phyloP scores from a whole-genome alignment of 306 rosid genomes.

The Canavalia ensiformis region DNA sequence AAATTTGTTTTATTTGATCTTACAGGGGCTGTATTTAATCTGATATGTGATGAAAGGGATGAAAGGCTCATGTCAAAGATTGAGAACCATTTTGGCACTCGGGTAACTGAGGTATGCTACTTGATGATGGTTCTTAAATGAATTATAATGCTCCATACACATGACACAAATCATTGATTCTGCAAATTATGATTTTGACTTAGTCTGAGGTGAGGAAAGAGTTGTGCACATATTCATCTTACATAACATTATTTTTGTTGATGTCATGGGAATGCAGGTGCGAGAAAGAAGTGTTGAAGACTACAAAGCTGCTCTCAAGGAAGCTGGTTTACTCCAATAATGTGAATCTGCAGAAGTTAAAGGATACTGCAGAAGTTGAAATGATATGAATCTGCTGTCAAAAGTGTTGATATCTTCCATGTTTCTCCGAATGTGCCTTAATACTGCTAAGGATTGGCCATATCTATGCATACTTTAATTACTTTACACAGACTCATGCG shows the following conservation, averaged over 20 bases:
- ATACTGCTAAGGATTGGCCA: background rate
- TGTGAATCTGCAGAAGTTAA: slow-evolving; percentile 23
- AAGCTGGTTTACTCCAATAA: slow-evolving; percentile 65
- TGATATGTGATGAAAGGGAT: slow-evolving; percentile 59
- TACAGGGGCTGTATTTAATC: slow-evolving; percentile 71
- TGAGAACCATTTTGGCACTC: slow-evolving; percentile 60
- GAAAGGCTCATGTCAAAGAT: slow-evolving; percentile 56
- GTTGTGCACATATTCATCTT: slow-evolving; percentile 9
- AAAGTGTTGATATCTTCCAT: background rate
- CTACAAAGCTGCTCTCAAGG: slow-evolving; percentile 65
- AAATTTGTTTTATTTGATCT: slow-evolving; percentile 35
- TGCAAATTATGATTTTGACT: slow-evolving; percentile 25
- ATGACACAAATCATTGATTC: slow-evolving; percentile 2
- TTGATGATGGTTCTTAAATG: background rate
- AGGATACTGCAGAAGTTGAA: background rate
- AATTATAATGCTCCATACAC: background rate
- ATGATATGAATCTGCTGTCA: too few relatives aligned
- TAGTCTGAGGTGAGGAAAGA: background rate
- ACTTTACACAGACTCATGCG: slow-evolving; percentile 1
- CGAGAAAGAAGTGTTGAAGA: slow-evolving; percentile 52
- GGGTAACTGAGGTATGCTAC: slow-evolving; percentile 56
- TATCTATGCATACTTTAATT: background rate
- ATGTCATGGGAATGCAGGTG: slow-evolving; percentile 49
- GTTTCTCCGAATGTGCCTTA: slow-evolving; percentile 18
- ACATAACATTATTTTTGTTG: slow-evolving; percentile 33